Base-by-base conservation (phyloP, 352 stramenopile species). In the Phytophthora europaea region DNA sequence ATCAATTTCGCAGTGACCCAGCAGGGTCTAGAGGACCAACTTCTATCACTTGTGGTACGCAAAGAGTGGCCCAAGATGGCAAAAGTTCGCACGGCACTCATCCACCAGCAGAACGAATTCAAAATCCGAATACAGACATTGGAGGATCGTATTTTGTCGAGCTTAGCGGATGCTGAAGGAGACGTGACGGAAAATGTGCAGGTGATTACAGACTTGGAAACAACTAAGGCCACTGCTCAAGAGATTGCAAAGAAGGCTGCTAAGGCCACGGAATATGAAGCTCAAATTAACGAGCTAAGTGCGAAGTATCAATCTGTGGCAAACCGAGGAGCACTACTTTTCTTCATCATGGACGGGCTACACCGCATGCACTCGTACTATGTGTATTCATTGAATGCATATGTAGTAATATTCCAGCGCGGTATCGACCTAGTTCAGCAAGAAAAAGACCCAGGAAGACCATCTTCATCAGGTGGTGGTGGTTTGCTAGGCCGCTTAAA, bases 131-230 rank as follows among this genome's bases (percentile, higher is more conserved):
- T 98, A 8, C 84, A 95, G 55, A 80, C 89, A 12, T 67, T 98
- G 4, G 94, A 98, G 71, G 93, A 98, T 53, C 83, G 96, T 1
- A 98, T 98, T 61, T 63, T 98, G 18, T 84, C 78, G 2, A 94
- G 85, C 48, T 75, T 98, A 33, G 86, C 87, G 10, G 81, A 97
- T 66, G 75, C 95, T 33, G 88, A 97, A 65, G 87, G 89, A 54
- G 78, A 98, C 47, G 80, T 99, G 34, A 99, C 95, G 6, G 95
- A 99, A 75, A 98, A 99, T 72, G 96, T 99, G 6, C 92, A 98
- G 59, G 80, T 99, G 15, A 99, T 99, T 53, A 95, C 95, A 23
- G 94, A 97, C 22, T 78, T 99, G 22, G 96, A 99, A 74, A 91
- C 95, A 3, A 98, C 95, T 1, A 99, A 99, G 65, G 80, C 84